Conservation (phyloP, 768 basidiomycete genomes). For the Panaeolus papilionaceus region DNA sequence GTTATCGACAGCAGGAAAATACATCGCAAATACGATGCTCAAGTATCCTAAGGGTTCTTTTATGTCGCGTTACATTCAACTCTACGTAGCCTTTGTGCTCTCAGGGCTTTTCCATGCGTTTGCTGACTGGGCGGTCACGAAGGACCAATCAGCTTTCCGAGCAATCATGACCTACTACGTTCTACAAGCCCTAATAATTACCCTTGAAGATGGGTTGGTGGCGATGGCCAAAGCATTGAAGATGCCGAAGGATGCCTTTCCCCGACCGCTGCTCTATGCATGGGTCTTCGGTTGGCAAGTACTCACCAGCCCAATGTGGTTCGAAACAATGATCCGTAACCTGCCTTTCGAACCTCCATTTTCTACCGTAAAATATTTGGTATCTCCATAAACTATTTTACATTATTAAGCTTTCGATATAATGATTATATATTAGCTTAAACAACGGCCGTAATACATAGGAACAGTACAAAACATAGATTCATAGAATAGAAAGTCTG, state of each 20-base stretch:
- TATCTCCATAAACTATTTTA: background rate
- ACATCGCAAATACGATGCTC: slow-evolving; percentile 23
- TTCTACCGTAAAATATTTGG: background rate
- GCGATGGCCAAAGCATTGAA: slow-evolving; percentile 24
- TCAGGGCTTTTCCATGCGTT: slow-evolving; percentile 36
- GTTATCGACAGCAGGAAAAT: slow-evolving; percentile 31
- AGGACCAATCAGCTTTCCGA: background rate
- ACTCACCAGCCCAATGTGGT: slow-evolving; percentile 16
- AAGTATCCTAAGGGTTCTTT: slow-evolving; percentile 27
- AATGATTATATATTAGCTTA: no score
- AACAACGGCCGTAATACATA: no score
- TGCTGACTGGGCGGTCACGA: slow-evolving; percentile 18
- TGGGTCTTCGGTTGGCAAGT: slow-evolving; percentile 19
- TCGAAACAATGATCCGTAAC: slow-evolving; percentile 5
- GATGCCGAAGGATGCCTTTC: slow-evolving; percentile 8
- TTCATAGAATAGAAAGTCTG: no score
- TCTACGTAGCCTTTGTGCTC: slow-evolving; percentile 38
- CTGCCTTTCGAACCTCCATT: background rate
- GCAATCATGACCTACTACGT: slow-evolving; percentile 30
- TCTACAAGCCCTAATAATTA: slow-evolving; percentile 37
- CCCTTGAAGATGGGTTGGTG: slow-evolving; percentile 37
- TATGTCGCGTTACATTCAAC: slow-evolving; percentile 34
- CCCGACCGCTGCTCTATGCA: slow-evolving; percentile 4
- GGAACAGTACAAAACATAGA: no score
- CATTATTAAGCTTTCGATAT: no score